Base-by-base conservation (phyloP, 768 basidiomycete species). In the Rhodotorula graminis region DNA sequence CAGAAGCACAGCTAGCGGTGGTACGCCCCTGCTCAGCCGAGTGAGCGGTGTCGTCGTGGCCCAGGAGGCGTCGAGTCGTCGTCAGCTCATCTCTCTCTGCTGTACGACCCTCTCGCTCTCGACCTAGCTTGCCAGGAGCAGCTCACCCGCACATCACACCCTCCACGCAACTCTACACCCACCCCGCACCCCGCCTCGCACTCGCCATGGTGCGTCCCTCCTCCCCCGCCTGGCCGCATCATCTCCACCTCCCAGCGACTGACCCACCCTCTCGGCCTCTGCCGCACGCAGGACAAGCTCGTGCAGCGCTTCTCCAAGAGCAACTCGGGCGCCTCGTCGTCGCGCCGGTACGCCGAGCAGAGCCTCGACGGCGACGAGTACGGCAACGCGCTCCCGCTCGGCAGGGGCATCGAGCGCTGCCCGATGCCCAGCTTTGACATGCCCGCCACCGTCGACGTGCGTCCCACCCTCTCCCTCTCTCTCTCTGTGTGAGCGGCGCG, bases 301-400 rank as follows among this genome's bases (percentile, higher is more conserved):
- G 74, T 72, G 11, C 40, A 61, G 29, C 64, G 68, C 21, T 75
- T 65, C 68, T n/a, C 67, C 18, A 69, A 70, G 58, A 56, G 46
- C 1, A 55, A 63, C 8, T 27, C 61, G 8, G 53, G 57, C 18
- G 57, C 40, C 25, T 61, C 70, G 14, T 33, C 61, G 10, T 44
- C 62, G 16, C 64, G 57, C 44, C 60, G 67, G 56, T 21, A 16
- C 58, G 52, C 37, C 12, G 19, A 33, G 44, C 46, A 68, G 5
- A 37, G 42, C 25, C 44, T 31, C 56, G 31, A 50, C 27, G 33
- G 40, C 31, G 71, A 76, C 49, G 68, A 72, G 65, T 72, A 72
- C 33, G 74, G 74, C 29, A 70, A 72, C 71, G 74, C 74, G 16
- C 71, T 76, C 68, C 74, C 74, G 14, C 62, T 76, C 65, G 74